Conservation (phyloP, 1,139 yeast genomes). For the Magnusiomyces ingens region DNA sequence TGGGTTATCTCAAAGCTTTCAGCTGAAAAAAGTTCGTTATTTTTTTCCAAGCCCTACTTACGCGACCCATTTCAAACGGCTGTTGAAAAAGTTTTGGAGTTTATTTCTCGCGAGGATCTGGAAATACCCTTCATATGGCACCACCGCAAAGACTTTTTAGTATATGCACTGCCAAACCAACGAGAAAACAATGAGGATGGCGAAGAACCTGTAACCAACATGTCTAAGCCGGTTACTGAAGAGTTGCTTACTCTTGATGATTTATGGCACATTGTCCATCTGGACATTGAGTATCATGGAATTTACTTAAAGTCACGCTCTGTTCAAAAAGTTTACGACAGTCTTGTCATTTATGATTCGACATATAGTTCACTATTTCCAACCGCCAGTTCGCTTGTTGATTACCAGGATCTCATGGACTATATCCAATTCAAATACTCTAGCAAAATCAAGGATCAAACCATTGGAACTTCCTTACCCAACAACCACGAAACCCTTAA, state of each 20-base stretch:
- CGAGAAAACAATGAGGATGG: constrained; percentile 36
- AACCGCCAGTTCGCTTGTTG: constrained; percentile 61
- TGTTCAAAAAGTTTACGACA: constrained; percentile 50
- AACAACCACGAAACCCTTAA: constrained; percentile 30
- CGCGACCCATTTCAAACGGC: constrained; percentile 61
- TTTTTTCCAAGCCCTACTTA: constrained; percentile 36
- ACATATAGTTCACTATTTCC: constrained; percentile 49
- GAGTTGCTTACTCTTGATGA: constrained; percentile 47
- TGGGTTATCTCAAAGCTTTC: constrained; percentile 57
- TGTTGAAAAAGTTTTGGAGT: constrained; percentile 70
- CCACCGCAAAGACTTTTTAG: constrained; percentile 83
- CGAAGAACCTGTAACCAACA: constrained; percentile 37
- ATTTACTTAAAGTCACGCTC: constrained; percentile 60
- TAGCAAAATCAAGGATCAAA: constrained; percentile 51
- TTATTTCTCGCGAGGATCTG: constrained; percentile 66
- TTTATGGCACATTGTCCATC: constrained; percentile 80
- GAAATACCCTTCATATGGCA: constrained; percentile 98
- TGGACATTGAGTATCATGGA: constrained; percentile 87
- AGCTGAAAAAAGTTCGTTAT: constrained; percentile 21
- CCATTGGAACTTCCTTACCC: constrained; percentile 21
- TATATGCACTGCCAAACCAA: constrained; percentile 29
- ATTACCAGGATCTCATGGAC: constrained; percentile 82
- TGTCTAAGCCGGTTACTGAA: constrained; percentile 36
- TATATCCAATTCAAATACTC: constrained; percentile 78
- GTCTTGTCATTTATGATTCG: constrained; percentile 53